Percentiles rank a stretch among this genome's conserved stretches.
Conservation (phyloP, 2,329 filamentous ascomycete species). For the Myotisia sp. region DNA sequence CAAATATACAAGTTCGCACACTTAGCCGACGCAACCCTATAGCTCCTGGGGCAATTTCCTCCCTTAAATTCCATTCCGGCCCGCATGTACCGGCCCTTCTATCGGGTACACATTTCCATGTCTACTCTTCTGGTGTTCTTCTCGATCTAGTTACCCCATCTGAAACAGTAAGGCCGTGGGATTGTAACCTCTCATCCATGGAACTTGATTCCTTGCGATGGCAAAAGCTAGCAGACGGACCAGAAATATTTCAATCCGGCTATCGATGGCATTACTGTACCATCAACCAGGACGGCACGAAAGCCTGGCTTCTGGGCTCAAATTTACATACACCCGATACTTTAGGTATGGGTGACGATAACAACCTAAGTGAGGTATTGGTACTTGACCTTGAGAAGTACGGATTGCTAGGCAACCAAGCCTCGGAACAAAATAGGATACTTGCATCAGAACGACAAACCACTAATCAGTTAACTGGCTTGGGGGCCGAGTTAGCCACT, state of each 20-base stretch:
- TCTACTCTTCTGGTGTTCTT: slow-evolving; percentile 81
- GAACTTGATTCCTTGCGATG: slow-evolving; percentile 78
- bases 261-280: slow-evolving; percentile 98
- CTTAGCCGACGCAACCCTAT: slow-evolving; percentile 37
- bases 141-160: slow-evolving; percentile 91
- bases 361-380: slow-evolving; percentile 88
- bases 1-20: slow-evolving; percentile 44
- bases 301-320: slow-evolving; percentile 92
- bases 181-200: slow-evolving; percentile 80
- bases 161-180: slow-evolving; percentile 67
- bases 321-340: slow-evolving; percentile 58
- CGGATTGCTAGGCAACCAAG: slow-evolving; percentile 69
- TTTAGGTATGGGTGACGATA: slow-evolving; percentile 59
- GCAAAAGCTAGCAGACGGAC: slow-evolving; percentile 88
- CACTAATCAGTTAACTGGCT: slow-evolving; percentile 40
- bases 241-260: slow-evolving; percentile 80
- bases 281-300: slow-evolving; percentile 86
- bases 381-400: slow-evolving; percentile 86
- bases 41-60: slow-evolving; percentile 78
- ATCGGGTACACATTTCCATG: slow-evolving; percentile 86
- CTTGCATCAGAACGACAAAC: slow-evolving; percentile 41
- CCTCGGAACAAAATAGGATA: slow-evolving; percentile 33
- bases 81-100: slow-evolving; percentile 76
- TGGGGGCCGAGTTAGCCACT: slow-evolving; percentile 72
- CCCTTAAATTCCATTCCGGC: slow-evolving; percentile 77